Base-by-base conservation (phyloP, 257 asterid species). In the Leptodermis oblonga region DNA sequence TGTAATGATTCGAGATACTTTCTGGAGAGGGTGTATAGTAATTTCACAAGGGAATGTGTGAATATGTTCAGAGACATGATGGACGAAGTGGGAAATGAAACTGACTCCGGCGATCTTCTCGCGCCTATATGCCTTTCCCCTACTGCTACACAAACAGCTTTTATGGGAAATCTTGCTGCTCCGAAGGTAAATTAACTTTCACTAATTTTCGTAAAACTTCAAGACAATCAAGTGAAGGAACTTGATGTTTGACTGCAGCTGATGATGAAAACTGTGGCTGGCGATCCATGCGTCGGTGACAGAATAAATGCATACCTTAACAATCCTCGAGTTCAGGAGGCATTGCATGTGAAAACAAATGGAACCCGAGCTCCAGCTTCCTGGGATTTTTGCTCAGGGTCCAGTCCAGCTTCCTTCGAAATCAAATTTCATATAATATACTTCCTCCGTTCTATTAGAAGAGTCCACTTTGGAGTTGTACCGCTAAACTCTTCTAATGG, bases 361-460 rank as follows among this genome's bases (percentile, higher is more conserved):
- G n/a, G n/a, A 8, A 51, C 78, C 63, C 23, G 39, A 36, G 2
- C 34, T 60, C 74, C 70, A 20, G 58, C 70, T 37, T 3, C 67
- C 34, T 78, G 76, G 82, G 30, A 46, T 54, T 58, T 49, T 17
- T 78, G 76, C 34, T 41, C 37, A 18, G 79, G 76, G 82, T 74
- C 2, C 31, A n/a, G 23, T 48, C 17, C 18, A 8, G 42, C 0
- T 26, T 1, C 33, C n/a, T n/a, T n/a, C n/a, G n/a, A n/a, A n/a
- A n/a, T n/a, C n/a, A n/a, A n/a, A n/a, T n/a, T n/a, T n/a, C n/a
- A n/a, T n/a, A n/a, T n/a, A n/a, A n/a, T n/a, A n/a, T n/a, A n/a
- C n/a, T n/a, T n/a, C n/a, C n/a, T n/a, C n/a, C n/a, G n/a, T n/a
- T n/a, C n/a, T n/a, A n/a, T n/a, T n/a, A n/a, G n/a, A n/a, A n/a